phyloP scores from a whole-genome alignment of 768 basidiomycete species.

The Amylocystis lapponica region DNA sequence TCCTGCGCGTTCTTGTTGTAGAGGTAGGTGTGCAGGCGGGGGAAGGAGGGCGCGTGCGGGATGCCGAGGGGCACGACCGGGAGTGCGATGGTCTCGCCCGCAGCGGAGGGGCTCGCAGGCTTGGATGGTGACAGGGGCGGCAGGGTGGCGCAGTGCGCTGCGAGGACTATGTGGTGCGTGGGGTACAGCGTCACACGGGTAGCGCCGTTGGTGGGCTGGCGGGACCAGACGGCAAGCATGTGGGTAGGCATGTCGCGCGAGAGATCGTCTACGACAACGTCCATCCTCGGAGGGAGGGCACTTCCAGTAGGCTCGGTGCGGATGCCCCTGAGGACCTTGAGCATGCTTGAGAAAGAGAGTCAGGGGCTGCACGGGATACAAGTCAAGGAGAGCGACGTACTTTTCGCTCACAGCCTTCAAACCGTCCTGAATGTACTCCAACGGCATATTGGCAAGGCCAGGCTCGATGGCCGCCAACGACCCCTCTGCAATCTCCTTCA shows the following conservation, averaged over 20 bases:
- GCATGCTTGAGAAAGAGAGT: slow-evolving; percentile 11
- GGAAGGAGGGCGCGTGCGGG: slow-evolving; percentile 66
- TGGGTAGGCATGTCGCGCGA: slow-evolving; percentile 30
- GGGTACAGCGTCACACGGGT: slow-evolving; percentile 48
- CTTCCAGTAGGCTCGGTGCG: slow-evolving; percentile 32
- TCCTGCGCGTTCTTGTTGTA: slow-evolving; percentile 57
- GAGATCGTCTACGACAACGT: slow-evolving; percentile 31
- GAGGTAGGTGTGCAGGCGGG: slow-evolving; percentile 57
- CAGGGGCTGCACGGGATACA: too few species aligned
- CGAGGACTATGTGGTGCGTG: slow-evolving; percentile 57
- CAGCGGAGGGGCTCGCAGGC: slow-evolving; percentile 1
- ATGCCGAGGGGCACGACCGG: slow-evolving; percentile 68
- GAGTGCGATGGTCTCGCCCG: slow-evolving; percentile 31
- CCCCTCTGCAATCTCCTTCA: slow-evolving; percentile 49
- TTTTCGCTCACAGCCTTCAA: slow-evolving; percentile 40
- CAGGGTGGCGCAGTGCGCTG: slow-evolving; percentile 53
- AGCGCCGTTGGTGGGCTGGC: slow-evolving; percentile 8
- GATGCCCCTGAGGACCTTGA: slow-evolving; percentile 27
- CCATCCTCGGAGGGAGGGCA: slow-evolving; percentile 35
- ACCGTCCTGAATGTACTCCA: slow-evolving; percentile 56
- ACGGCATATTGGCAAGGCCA: slow-evolving; percentile 43
- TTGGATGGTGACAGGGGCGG: slow-evolving; percentile 40
- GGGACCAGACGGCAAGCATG: slow-evolving; percentile 35
- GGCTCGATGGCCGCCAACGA: slow-evolving; percentile 51
- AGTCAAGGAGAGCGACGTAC: slow-evolving; percentile 26